Evolutionary conservation across 345 rosid species (phyloP).

Genomic region (Clarkia xantiana): DNA sequence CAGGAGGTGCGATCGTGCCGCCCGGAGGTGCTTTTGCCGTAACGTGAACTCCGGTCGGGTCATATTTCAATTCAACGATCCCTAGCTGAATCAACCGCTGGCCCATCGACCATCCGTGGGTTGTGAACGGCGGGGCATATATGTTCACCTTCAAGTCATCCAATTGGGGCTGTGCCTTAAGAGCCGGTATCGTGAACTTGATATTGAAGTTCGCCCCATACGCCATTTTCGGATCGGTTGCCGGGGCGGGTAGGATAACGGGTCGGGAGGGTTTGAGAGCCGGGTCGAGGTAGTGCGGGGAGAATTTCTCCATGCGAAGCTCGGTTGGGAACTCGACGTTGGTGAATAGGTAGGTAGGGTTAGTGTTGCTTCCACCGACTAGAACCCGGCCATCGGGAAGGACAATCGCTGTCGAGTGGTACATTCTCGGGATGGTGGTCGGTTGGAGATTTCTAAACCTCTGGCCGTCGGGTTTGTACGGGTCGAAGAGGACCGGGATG

Average conservation of each 20-base stretch:
- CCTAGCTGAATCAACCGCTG: constrained; percentile 24
- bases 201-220: constrained; percentile 6
- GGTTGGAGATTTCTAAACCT: constrained; percentile 16
- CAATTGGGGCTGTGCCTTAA: background rate
- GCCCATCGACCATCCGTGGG: constrained; percentile 35
- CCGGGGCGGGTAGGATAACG: background rate
- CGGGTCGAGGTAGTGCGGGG: constrained; percentile 21
- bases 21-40: too few species aligned
- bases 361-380: constrained; percentile 32
- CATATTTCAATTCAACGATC: background rate
- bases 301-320: constrained; percentile 28
- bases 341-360: constrained; percentile 17
- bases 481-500: constrained; percentile 35
- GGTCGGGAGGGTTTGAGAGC: constrained; percentile 4
- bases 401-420: constrained; percentile 23
- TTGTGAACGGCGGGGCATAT: constrained; percentile 32
- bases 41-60: background rate
- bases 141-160: constrained; percentile 20
- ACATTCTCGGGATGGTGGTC: constrained; percentile 18
- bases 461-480: constrained; percentile 6
- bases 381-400: constrained; percentile 24
- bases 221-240: background rate
- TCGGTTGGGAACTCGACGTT: constrained; percentile 17
- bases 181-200: constrained; percentile 2
- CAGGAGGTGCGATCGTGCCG: too few species aligned